A percentile compares a stretch with the other conserved stretches of the same genome.
Conservation (phyloP, 805 yeast genomes). For the Zygosaccharomyces lentus region DNA sequence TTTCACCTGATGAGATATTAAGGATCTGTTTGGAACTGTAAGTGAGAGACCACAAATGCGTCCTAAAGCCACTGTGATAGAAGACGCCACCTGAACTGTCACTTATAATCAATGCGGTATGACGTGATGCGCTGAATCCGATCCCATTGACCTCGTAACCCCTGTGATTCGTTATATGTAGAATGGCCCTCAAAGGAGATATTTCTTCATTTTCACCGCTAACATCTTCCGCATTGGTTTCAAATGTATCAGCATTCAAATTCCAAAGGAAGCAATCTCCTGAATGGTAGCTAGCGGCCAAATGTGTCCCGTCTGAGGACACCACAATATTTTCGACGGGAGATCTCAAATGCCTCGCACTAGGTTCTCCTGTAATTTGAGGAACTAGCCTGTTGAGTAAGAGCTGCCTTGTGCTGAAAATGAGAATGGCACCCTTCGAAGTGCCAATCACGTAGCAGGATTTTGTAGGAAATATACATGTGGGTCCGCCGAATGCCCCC, state of each 20-base stretch:
- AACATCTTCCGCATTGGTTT: conserved; percentile 28
- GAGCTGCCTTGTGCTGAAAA: conserved; percentile 67
- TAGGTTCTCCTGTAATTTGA: conserved; percentile 5
- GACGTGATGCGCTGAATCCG: conserved; percentile 47
- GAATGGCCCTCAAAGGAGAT: conserved; percentile 22
- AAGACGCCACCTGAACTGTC: conserved; percentile 56
- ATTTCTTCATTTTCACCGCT: conserved; percentile 8
- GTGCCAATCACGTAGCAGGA: conserved; percentile 64
- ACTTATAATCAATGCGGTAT: conserved; percentile 51
- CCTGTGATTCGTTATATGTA: conserved; percentile 35
- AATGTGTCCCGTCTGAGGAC: conserved; percentile 62
- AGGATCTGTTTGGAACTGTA: conserved; percentile 22
- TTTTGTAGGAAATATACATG: conserved; percentile 42
- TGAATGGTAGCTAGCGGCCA: conserved; percentile 62
- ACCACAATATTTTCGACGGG: conserved; percentile 52
- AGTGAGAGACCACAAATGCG: conserved; percentile 31
- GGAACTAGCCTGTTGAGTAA: conserved; percentile 39
- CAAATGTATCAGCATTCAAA: conserved; percentile 28
- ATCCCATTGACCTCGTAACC: conserved; percentile 40
- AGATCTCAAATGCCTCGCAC: conserved; percentile 34
- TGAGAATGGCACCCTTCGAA: conserved; percentile 53
- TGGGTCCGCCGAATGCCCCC: conserved; percentile 49
- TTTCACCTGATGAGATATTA: conserved; percentile 14
- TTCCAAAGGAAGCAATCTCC: conserved; percentile 76
- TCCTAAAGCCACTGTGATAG: conserved; percentile 59